Evolutionary conservation across 805 yeast species (phyloP).

Genomic region (Monosporozyma servazzii): DNA sequence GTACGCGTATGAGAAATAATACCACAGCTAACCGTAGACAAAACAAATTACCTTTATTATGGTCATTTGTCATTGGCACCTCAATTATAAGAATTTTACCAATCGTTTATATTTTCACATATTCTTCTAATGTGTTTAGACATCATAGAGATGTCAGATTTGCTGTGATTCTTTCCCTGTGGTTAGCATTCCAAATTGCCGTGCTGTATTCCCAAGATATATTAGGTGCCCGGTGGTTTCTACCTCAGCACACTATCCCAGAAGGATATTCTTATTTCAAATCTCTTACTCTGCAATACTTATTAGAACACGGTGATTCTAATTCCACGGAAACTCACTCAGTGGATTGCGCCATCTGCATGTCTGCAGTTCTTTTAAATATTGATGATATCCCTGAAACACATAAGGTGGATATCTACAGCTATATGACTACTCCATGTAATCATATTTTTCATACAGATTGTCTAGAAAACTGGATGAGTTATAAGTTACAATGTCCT

Average conservation of each 20-base stretch:
- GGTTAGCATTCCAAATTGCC: constrained; percentile 54
- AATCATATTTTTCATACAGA: constrained; percentile 79
- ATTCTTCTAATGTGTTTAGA: constrained; percentile 50
- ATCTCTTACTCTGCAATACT: constrained; percentile 19
- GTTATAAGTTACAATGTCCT: constrained; percentile 85
- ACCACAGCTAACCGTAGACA: constrained; percentile 16
- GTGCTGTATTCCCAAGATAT: constrained; percentile 53
- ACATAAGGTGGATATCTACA: constrained; percentile 33
- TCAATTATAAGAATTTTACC: constrained; percentile 58
- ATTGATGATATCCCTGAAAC: constrained; percentile 27
- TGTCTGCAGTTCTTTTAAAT: constrained; percentile 49
- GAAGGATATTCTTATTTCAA: constrained; percentile 73
- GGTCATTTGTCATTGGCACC: constrained; percentile 70
- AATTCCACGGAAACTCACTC: constrained; percentile 24
- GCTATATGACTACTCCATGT: constrained; percentile 84
- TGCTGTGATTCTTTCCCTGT: constrained; percentile 38
- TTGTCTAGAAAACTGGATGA: constrained; percentile 93
- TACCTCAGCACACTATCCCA: constrained; percentile 68
- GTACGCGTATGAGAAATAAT: constrained; percentile 11
- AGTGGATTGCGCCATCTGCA: constrained; percentile 83
- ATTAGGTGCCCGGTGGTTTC: constrained; percentile 75
- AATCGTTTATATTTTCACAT: constrained; percentile 48
- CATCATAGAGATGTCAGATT: constrained; percentile 55
- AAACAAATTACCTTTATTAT: constrained; percentile 48
- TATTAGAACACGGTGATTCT: constrained; percentile 27